Conservation (phyloP, 331 rosid species). For the Cydonia oblonga region DNA sequence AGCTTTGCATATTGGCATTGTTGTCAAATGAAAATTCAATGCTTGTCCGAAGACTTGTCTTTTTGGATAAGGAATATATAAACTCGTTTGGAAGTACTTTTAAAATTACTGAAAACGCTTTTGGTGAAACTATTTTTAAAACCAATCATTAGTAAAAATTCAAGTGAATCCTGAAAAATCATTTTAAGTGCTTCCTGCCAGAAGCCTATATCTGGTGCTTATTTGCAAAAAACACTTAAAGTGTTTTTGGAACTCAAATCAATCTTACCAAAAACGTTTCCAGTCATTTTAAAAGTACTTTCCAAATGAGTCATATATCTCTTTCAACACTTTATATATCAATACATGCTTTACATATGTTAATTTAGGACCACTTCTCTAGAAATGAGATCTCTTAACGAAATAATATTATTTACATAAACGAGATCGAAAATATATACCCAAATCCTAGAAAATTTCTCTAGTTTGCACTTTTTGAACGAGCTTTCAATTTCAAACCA, state of each 20-base stretch:
- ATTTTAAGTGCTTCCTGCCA: too few species aligned
- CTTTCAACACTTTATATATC: neutral
- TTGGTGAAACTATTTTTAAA: too few species aligned
- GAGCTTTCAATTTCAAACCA: neutral
- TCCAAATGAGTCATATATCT: neutral
- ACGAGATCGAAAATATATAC: neutral
- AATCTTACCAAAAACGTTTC: too few species aligned
- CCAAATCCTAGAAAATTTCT: neutral
- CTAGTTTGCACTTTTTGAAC: neutral
- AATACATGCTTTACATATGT: neutral
- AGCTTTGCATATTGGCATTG: neutral
- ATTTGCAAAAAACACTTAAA: too few species aligned
- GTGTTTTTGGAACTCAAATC: too few species aligned
- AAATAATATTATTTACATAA: slow-evolving; percentile 4
- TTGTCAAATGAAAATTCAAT: neutral
- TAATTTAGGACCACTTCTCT: neutral
- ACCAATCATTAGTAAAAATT: too few species aligned
- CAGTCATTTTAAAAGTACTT: too few species aligned
- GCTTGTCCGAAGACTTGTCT: neutral
- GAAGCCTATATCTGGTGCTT: too few species aligned
- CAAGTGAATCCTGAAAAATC: too few species aligned
- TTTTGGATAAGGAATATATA: slow-evolving; percentile 1
- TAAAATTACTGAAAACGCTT: too few species aligned
- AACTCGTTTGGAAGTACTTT: too few species aligned
- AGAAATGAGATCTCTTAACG: neutral